Evolutionary conservation across 805 yeast genomes (phyloP).

Genomic region (Saccharomycopsis malanga): DNA sequence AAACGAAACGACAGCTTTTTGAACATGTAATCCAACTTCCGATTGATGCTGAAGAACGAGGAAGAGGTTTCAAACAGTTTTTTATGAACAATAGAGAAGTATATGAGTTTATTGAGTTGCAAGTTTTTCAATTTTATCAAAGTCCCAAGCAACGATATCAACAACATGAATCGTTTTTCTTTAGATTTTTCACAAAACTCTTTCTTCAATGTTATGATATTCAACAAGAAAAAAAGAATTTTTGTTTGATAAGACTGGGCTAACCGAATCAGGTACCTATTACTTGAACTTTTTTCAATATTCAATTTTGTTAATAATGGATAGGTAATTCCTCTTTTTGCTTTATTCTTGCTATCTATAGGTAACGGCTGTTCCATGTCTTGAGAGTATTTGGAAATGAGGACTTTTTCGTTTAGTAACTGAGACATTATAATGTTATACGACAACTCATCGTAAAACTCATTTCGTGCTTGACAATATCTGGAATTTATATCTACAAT

Average conservation of each 20-base stretch:
- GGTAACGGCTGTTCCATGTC: too few species aligned
- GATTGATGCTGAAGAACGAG: neutral
- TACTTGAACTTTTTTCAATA: too few species aligned
- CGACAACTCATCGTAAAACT: conserved; percentile 15
- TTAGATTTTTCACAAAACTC: too few species aligned
- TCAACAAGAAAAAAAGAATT: too few species aligned
- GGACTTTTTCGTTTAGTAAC: conserved; percentile 11
- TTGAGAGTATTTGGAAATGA: conserved; percentile 4
- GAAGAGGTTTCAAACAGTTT: neutral
- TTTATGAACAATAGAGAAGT: neutral
- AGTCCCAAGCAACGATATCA: too few species aligned
- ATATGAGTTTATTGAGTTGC: neutral
- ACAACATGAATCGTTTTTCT: too few species aligned
- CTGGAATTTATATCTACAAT: neutral
- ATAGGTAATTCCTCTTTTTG: too few species aligned
- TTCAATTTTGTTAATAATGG: too few species aligned
- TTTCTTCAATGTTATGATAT: too few species aligned
- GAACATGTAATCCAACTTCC: conserved; percentile 5
- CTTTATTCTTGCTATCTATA: too few species aligned
- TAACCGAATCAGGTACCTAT: too few species aligned
- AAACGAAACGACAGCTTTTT: conserved; percentile 1
- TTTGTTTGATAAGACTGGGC: too few species aligned
- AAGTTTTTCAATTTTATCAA: neutral
- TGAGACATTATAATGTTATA: conserved; percentile 15
- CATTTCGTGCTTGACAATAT: neutral